Conservation (phyloP, 345 rosid species). For the Abelmoschus esculentus region DNA sequence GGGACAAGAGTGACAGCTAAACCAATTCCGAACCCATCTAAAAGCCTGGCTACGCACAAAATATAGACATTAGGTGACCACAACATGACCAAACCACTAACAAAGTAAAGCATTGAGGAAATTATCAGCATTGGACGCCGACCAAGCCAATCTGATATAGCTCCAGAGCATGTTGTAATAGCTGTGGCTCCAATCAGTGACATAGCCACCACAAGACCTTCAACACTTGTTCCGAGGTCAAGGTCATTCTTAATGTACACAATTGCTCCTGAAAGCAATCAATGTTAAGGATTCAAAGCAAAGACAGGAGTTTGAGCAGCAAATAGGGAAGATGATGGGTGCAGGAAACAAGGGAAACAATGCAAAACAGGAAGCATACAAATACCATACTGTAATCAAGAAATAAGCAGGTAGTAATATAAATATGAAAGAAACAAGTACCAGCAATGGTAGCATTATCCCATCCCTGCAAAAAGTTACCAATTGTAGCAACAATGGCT, state of each 20-base stretch:
- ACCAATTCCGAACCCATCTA: slow-evolving; percentile 89
- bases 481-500: slow-evolving; percentile 83
- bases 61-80: slow-evolving; percentile 94
- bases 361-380: background rate
- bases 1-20: slow-evolving; percentile 88
- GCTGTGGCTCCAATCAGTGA: slow-evolving; percentile 84
- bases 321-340: too few relatives aligned
- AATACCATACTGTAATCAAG: too few relatives aligned
- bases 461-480: slow-evolving; percentile 68
- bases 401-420: too few relatives aligned
- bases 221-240: slow-evolving; percentile 44
- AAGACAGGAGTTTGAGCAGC: too few relatives aligned
- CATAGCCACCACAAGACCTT: slow-evolving; percentile 93
- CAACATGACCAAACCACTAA: slow-evolving; percentile 76
- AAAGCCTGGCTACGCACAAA: slow-evolving; percentile 64
- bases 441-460: slow-evolving; percentile 57
- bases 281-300: background rate
- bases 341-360: too few relatives aligned
- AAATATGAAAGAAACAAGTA: slow-evolving; percentile 16
- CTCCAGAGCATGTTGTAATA: slow-evolving; percentile 90
- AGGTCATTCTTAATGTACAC: slow-evolving; percentile 75
- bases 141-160: slow-evolving; percentile 85
- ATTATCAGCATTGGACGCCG: slow-evolving; percentile 89
- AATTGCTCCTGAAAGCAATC: slow-evolving; percentile 58
- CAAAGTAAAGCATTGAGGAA: slow-evolving; percentile 66